These are phyloP conservation scores for Tolypocladium amazonense DNA, from an alignment of 2,329 filamentous ascomycete genomes.

Conservation along the genomic window DNA sequence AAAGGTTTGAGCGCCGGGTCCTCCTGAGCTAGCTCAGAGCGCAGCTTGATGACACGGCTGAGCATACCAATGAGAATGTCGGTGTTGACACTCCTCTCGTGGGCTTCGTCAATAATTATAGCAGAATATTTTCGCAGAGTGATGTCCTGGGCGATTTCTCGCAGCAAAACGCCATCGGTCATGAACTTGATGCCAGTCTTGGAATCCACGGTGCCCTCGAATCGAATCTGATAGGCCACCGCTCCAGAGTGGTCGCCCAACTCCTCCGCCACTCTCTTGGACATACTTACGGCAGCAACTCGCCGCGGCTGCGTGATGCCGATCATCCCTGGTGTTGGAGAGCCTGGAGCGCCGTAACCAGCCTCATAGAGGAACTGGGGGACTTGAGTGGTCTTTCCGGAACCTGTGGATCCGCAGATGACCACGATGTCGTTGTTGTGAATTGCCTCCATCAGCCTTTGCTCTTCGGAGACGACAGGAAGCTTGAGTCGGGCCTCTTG, in stretches of 20 bases:
- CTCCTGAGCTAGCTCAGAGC: constrained; percentile 63
- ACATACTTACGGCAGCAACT: constrained; percentile 95
- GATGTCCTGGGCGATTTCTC: constrained; percentile 86
- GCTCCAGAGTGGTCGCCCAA: constrained; percentile 64
- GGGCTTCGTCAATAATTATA: constrained; percentile 91
- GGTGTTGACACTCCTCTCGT: constrained; percentile 94
- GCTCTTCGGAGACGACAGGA: constrained; percentile 89
- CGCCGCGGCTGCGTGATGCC: constrained; percentile 89
- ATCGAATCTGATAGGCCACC: constrained; percentile 91
- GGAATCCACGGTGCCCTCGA: constrained; percentile 70
- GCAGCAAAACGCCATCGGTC: constrained; percentile 91
- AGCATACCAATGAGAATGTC: constrained; percentile 98
- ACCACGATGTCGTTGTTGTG: constrained; percentile 85
- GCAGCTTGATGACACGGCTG: constrained; percentile 78
- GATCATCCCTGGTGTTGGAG: constrained; percentile 82
- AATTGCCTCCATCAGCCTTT: constrained; percentile 96
- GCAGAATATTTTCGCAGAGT: constrained; percentile 82
- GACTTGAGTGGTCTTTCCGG: constrained; percentile 94
- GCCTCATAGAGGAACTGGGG: constrained; percentile 94
- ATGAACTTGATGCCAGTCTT: constrained; percentile 96
- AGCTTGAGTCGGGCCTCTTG: constrained; percentile 70
- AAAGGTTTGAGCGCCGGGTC: constrained; percentile 63
- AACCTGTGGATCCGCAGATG: constrained; percentile 89
- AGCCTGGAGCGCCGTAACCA: constrained; percentile 70
- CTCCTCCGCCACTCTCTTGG: constrained; percentile 80